Conservation (phyloP, 2,329 filamentous ascomycete genomes). For the Fusarium buxicola region DNA sequence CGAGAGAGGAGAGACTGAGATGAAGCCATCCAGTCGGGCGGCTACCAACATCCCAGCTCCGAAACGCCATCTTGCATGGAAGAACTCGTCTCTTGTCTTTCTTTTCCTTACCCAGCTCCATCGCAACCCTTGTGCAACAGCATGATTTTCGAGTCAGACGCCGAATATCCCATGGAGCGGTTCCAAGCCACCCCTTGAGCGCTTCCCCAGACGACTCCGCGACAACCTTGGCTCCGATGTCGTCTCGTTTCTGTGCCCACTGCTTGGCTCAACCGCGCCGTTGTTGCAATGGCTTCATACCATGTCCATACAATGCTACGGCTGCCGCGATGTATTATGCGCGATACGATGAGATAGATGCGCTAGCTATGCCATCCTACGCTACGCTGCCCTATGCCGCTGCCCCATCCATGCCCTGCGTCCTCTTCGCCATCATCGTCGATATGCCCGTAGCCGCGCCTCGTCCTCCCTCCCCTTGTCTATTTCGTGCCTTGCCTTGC, state of each 20-base stretch:
- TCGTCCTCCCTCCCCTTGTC: slow-evolving; percentile 16
- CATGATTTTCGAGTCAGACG: not conserved
- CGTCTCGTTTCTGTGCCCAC: slow-evolving; percentile 16
- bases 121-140: slow-evolving; percentile 13
- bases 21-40: slow-evolving; percentile 34
- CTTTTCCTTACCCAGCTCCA: slow-evolving; percentile 2
- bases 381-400: slow-evolving; percentile 21
- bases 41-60: slow-evolving; percentile 33
- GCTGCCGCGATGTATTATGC: slow-evolving; percentile 28
- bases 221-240: slow-evolving; percentile 4
- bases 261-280: slow-evolving; percentile 17
- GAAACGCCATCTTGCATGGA: slow-evolving; percentile 32
- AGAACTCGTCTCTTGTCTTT: slow-evolving; percentile 7
- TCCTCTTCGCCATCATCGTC: not conserved
- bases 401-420: slow-evolving; percentile 4
- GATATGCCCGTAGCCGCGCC: slow-evolving; percentile 34
- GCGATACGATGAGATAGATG: slow-evolving; percentile 37
- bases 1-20: slow-evolving; percentile 7
- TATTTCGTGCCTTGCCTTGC: slow-evolving; percentile 28
- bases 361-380: slow-evolving; percentile 25
- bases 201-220: slow-evolving; percentile 35
- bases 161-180: slow-evolving; percentile 12
- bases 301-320: slow-evolving; percentile 12
- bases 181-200: slow-evolving; percentile 24
- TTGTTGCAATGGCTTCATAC: no score